Evolutionary conservation across 768 basidiomycete genomes (phyloP), one percentile per base, ranked within the genome.

Genomic region (Hemileccinum rubropunctum): DNA sequence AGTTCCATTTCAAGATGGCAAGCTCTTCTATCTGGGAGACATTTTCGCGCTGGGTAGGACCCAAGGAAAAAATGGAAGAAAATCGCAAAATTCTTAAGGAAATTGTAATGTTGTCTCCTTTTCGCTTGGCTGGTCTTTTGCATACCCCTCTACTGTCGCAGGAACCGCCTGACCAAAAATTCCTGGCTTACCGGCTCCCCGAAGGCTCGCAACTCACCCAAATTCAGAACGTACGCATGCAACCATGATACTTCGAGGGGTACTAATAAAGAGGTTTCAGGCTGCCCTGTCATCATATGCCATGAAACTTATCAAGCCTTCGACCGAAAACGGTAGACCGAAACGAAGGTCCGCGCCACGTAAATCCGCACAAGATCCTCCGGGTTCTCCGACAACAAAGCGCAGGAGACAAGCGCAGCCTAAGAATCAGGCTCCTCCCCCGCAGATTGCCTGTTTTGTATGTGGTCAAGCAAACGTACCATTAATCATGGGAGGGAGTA

Each of bases 401-500:
- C 73, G 76, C 47, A 76, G 67, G 51, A 73, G 72, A 34, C 54
- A 66, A 30, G 39, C 68, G 1, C 74, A 73, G 28, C 45, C 61
- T 1, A 75, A 72, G 48, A 42, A 54, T 10, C 62, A 63, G 37
- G 39, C 52, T 14, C 63, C 73, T 13, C 73, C 79, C 10, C 69
- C 73, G 1, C 67, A 71, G 37, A 81, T 81, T 8, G 69, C 76
- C 28, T 90, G 87, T 54, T 68, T 76, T 34, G 68, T 78, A 6
- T 90, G 87, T 63, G 77, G 78, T 38, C 76, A 80, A 62, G 79
- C 76, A 14, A 84, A 86, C 59, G 87, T 89, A 13, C 88, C 88
- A 7, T 72, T 90, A n/a, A 79, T 88, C 45, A 73, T 83, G 62
- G 86, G 86, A 50, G 88, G 87, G 36, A 76, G 88, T 88, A 56